A percentile compares a stretch with the other conserved stretches of the same genome.
These are phyloP conservation scores for Diaporthe batatas DNA, from an alignment of 2,329 filamentous ascomycete genomes.

Conservation along the genomic window DNA sequence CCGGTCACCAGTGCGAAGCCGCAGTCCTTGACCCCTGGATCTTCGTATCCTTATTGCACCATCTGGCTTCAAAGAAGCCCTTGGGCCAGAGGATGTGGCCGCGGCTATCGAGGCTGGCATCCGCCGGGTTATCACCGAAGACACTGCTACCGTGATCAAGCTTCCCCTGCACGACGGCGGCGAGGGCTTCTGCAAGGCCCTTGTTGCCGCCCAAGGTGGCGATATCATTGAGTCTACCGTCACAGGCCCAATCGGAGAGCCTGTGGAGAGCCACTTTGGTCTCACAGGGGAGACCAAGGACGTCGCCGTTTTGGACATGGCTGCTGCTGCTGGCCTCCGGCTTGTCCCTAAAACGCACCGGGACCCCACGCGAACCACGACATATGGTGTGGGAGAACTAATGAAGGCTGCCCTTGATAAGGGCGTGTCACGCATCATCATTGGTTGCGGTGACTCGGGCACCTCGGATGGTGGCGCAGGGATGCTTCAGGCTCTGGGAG, in stretches of 20 bases:
- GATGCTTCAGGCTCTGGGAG: constrained; percentile 67
- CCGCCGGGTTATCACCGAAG: constrained; percentile 55
- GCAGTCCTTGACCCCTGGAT: constrained; percentile 50
- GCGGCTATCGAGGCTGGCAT: constrained; percentile 64
- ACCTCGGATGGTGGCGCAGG: constrained; percentile 67
- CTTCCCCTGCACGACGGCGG: constrained; percentile 66
- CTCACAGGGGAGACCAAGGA: constrained; percentile 47
- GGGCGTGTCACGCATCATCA: constrained; percentile 50
- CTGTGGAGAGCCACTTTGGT: constrained; percentile 61
- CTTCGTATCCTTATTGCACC: constrained; percentile 60
- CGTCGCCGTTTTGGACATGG: constrained; percentile 66
- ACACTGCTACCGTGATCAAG: constrained; percentile 57
- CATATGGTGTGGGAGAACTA: constrained; percentile 64
- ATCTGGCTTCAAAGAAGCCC: constrained; percentile 67
- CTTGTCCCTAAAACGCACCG: constrained; percentile 59
- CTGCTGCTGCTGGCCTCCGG: constrained; percentile 64
- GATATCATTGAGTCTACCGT: constrained; percentile 54
- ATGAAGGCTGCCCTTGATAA: constrained; percentile 46
- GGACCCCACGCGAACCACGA: constrained; percentile 63
- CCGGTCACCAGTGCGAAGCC: constrained; percentile 18
- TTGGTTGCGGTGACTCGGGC: constrained; percentile 67
- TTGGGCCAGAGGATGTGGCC: constrained; percentile 62
- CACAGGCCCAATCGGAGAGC: constrained; percentile 58
- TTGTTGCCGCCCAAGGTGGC: constrained; percentile 59
- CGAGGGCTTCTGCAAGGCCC: constrained; percentile 63